Base-by-base conservation (phyloP, 371 early-diverging fungal genomes). In the Funneliformis caledonium region DNA sequence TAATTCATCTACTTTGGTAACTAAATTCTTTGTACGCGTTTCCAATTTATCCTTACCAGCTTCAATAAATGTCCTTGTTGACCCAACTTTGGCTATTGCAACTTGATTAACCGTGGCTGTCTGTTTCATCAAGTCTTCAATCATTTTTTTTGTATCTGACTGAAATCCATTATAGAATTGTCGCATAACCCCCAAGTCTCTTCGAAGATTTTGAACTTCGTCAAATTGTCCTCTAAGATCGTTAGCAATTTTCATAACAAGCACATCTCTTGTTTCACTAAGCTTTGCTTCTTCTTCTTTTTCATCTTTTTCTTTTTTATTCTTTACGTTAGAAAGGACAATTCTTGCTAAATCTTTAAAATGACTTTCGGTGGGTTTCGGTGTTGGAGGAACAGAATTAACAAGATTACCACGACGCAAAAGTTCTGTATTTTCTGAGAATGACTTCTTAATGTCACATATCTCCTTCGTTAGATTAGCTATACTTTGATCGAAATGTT, bases 41-140 rank as follows among this genome's bases (percentile, higher is more conserved):
- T 92, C 91, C 59, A 93, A 85, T 64, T 85, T 85, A 60, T 85
- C 82, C 82, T 93, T 92, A 47, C 91, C 92, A 26, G 87, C 85
- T 59, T 89, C 87, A 62, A 94, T 90, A 64, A 87, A 85, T 60
- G 83, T 45, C 0, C 91, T 76, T 76, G 89, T 70, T 2, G 86
- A 67, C 16, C 68, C 68, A 42, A 83, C 45, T 10, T 85, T 84
- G 5, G 83, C 68, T 9, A 83, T 81, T 31, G 83, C 70, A 60
- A 85, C 81, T 42, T 86, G 70, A 72, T 85, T 84, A 47, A 89
- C 82, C 82, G 82, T 82, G n/a, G 78, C 81, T 62, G 91, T 84
- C 64, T 91, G 89, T 16, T 84, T 82, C 4, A 86, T 72, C 50
- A 91, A 65, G 19, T 85, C 84, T 42, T 82, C 77, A 9, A 92